Conservation (phyloP, 169 alveolate species). For the Toxoplasma gondii region DNA sequence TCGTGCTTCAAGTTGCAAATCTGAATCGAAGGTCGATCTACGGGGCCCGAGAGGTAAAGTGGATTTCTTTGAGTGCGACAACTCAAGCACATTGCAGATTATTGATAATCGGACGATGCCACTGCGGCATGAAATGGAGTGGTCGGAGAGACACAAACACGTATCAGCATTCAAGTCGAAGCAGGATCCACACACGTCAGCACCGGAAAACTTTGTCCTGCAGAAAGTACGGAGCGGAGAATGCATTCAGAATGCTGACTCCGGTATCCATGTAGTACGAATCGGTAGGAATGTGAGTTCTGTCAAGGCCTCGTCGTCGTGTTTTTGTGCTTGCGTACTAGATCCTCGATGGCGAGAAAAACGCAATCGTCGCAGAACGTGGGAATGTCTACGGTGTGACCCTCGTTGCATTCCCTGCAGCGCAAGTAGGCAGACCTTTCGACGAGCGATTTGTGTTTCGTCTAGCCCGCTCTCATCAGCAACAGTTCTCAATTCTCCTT, state of each 20-base stretch:
- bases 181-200: too few species aligned
- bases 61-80: not conserved
- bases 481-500: not conserved
- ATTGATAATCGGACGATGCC: too few species aligned
- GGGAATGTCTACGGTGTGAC: slow-evolving; percentile 45
- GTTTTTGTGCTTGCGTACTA: not conserved
- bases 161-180: too few species aligned
- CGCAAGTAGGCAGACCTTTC: slow-evolving; percentile 22
- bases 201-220: too few species aligned
- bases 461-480: not conserved
- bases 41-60: slow-evolving; percentile 39
- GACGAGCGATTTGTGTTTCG: not conserved
- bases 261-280: too few species aligned
- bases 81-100: not conserved
- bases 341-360: slow-evolving; percentile 47
- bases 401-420: slow-evolving; percentile 55
- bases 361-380: slow-evolving; percentile 28
- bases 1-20: slow-evolving; percentile 43
- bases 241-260: too few species aligned
- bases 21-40: slow-evolving; percentile 4
- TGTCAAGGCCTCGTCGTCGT: too few species aligned
- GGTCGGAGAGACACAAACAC: too few species aligned
- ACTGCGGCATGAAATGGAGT: too few species aligned
- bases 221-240: too few species aligned
- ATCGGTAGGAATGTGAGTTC: too few species aligned